Percentiles rank a stretch among this genome's conserved stretches.
These are phyloP conservation scores for Castanea sativa DNA, from an alignment of 306 rosid genomes.

Conservation along the genomic window DNA sequence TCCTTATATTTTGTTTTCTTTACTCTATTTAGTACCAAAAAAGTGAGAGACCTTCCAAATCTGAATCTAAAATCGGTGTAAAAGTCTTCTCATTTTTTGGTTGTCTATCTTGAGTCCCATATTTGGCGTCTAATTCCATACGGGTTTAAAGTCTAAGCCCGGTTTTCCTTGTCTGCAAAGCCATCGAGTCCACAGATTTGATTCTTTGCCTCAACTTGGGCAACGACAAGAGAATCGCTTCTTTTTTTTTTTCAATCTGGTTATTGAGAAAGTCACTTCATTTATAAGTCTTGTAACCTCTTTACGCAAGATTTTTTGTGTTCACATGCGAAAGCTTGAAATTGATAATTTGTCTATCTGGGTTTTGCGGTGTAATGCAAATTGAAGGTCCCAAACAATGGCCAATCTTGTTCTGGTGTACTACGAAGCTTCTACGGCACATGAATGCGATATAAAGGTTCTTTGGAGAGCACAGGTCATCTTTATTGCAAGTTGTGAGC, in stretches of 20 bases:
- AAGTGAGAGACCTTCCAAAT: conserved; percentile 22
- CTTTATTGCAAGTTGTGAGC: conserved; percentile 88
- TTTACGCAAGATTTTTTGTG: conserved; percentile 4
- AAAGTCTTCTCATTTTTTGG: conserved; percentile 1
- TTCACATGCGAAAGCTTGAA: not conserved
- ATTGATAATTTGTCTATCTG: conserved; percentile 18
- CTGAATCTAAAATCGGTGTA: conserved; percentile 30
- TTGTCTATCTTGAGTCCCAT: conserved; percentile 26
- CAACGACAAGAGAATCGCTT: not conserved
- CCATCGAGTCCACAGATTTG: conserved; percentile 22
- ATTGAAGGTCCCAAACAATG: conserved; percentile 64
- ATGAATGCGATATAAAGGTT: conserved; percentile 94
- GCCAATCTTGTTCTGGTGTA: conserved; percentile 98
- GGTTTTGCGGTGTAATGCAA: conserved; percentile 51
- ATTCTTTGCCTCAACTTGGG: conserved; percentile 27
- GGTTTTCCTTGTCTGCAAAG: conserved; percentile 21
- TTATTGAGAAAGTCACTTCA: not conserved
- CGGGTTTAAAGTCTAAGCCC: not conserved
- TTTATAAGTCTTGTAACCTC: not conserved
- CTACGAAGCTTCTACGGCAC: conserved; percentile 87
- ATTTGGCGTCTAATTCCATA: conserved; percentile 25
- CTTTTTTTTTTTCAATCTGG: conserved; percentile 25
- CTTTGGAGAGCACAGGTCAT: conserved; percentile 93
- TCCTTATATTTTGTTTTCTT: not conserved
- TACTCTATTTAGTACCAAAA: conserved; percentile 12